phyloP scores from a whole-genome alignment of 495 filamentous ascomycete genomes.

The Tirmania nivea region DNA sequence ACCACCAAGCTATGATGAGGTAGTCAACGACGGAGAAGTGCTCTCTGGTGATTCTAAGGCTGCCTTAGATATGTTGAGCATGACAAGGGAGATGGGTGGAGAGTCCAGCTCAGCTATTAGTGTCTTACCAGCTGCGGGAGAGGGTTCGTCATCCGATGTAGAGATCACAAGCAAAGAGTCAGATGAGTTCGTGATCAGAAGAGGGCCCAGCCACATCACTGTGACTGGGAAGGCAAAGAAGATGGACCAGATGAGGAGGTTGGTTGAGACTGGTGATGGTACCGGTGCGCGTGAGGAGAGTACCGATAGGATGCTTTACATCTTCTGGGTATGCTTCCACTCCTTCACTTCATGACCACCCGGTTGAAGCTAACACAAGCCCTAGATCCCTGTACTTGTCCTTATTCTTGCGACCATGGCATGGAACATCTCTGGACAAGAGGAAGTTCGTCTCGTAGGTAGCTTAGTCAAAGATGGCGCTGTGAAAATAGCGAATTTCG shows the following conservation, averaged over 20 bases:
- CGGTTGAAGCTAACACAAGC: conserved; percentile 14
- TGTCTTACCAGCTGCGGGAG: conserved; percentile 25
- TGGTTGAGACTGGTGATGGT: not conserved
- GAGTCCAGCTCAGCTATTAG: conserved; percentile 3
- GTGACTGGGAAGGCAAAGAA: conserved; percentile 47
- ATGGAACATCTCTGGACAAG: conserved; percentile 35
- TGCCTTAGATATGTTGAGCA: conserved; percentile 24
- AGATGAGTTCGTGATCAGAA: conserved; percentile 23
- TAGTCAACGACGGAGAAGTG: not conserved
- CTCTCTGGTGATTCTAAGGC: not conserved
- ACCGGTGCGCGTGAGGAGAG: conserved; percentile 11
- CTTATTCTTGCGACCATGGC: conserved; percentile 43
- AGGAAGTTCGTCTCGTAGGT: conserved; percentile 25
- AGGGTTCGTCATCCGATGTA: conserved; percentile 21
- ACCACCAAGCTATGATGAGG: not conserved
- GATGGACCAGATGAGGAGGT: conserved; percentile 37
- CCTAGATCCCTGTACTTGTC: conserved; percentile 36
- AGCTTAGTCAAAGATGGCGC: conserved; percentile 26
- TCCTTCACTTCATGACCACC: conserved; percentile 10
- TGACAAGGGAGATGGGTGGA: conserved; percentile 22
- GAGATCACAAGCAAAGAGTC: conserved; percentile 13
- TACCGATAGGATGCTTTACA: conserved; percentile 59
- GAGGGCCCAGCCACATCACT: conserved; percentile 49
- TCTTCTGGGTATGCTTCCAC: conserved; percentile 51
- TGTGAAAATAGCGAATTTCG: conserved; percentile 17